These are phyloP conservation scores for Pythium phragmitis DNA, from an alignment of 352 stramenopile species.

Conservation along the genomic window DNA sequence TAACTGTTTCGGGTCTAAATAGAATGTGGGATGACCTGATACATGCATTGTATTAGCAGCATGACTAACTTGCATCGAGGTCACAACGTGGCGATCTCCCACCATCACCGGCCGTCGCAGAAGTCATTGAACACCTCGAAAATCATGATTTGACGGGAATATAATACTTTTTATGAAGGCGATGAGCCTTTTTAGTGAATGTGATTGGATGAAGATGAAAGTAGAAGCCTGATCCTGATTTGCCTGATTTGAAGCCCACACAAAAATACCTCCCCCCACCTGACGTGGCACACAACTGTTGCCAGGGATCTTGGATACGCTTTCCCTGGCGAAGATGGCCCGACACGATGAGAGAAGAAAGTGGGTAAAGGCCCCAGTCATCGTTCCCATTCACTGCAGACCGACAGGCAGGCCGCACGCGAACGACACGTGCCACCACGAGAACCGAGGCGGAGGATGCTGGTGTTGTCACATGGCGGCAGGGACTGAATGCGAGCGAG, in stretches of 20 bases:
- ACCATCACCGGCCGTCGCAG: conserved; percentile 1
- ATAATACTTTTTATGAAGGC: background rate
- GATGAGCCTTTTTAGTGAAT: background rate
- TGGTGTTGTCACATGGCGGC: background rate
- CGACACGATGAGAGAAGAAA: background rate
- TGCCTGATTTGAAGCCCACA: conserved; percentile 4
- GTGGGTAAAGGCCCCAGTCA: too few relatives aligned
- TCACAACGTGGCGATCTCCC: conserved; percentile 22
- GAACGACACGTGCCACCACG: conserved; percentile 2
- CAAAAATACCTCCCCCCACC: conserved; percentile 24
- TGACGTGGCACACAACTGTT: conserved; percentile 20
- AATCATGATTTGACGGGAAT: background rate
- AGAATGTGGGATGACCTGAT: background rate
- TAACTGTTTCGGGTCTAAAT: too few relatives aligned
- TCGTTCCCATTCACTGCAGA: background rate
- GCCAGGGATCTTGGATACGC: conserved; percentile 10
- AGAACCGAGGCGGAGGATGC: conserved; percentile 5
- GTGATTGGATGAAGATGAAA: conserved; percentile 1
- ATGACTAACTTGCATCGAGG: conserved; percentile 1
- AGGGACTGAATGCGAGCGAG: background rate
- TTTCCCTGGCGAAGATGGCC: background rate
- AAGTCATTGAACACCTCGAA: background rate
- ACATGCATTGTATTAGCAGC: background rate
- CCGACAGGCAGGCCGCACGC: background rate
- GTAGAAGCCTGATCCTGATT: background rate